Evolutionary conservation across 306 rosid species (phyloP).

Genomic region (Gillenia trifoliata): DNA sequence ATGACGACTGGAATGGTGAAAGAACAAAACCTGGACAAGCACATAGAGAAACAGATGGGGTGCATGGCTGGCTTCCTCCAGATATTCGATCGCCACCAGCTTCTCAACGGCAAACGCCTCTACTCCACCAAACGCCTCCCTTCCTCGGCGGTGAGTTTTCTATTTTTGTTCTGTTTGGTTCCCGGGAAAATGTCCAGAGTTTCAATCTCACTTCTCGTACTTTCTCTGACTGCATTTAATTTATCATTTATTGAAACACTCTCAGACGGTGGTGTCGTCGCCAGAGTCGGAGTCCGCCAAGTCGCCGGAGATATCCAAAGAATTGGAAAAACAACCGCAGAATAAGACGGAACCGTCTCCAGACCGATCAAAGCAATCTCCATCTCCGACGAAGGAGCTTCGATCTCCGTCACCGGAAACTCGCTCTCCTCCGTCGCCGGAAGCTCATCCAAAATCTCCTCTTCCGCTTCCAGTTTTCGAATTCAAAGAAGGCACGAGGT

Average conservation of each 20-base stretch:
- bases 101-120: conserved; percentile 67
- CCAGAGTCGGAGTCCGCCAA: conserved; percentile 27
- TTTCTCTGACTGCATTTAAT: background rate
- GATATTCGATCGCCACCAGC: conserved; percentile 84
- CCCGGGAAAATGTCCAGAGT: background rate
- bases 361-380: conserved; percentile 30
- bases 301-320: conserved; percentile 27
- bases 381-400: conserved; percentile 24
- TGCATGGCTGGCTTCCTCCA: conserved; percentile 97
- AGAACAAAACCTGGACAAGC: conserved; percentile 73
- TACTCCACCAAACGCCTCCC: conserved; percentile 62
- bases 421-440: conserved; percentile 11
- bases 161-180: background rate
- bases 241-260: background rate
- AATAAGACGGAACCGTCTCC: conserved; percentile 41
- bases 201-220: background rate
- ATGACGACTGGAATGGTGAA: conserved; percentile 53
- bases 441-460: conserved; percentile 22
- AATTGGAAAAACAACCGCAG: conserved; percentile 27
- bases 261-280: conserved; percentile 30
- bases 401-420: conserved; percentile 30
- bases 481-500: conserved; percentile 72
- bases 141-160: conserved; percentile 40
- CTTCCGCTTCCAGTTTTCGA: conserved; percentile 60
- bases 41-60: conserved; percentile 83